A percentile compares a stretch with the other conserved stretches of the same genome.
These are phyloP conservation scores for Synchytrium microbalum DNA, from an alignment of 371 early-diverging fungal species.

Conservation along the genomic window DNA sequence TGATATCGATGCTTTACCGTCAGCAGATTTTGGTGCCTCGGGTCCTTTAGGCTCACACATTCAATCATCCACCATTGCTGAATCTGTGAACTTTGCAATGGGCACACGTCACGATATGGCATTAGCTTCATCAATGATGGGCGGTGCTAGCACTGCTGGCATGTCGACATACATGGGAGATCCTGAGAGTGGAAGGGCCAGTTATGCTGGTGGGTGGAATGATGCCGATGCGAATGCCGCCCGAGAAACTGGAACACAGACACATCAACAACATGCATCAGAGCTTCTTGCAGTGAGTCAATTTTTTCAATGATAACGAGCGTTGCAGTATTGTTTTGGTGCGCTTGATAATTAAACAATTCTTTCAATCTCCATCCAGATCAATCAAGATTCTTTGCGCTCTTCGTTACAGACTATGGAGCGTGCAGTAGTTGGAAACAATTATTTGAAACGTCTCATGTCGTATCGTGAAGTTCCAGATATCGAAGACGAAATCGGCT, in stretches of 20 bases:
- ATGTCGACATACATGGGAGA: neutral
- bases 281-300: neutral
- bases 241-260: too few species aligned
- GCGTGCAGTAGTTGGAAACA: slow-evolving; percentile 39
- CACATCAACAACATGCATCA: neutral
- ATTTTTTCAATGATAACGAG: neutral
- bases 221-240: neutral
- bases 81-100: too few species aligned
- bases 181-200: neutral
- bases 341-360: neutral
- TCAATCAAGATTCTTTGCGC: slow-evolving; percentile 30
- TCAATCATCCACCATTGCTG: too few species aligned
- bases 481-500: slow-evolving; percentile 21
- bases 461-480: slow-evolving; percentile 34
- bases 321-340: neutral
- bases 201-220: slow-evolving; percentile 4
- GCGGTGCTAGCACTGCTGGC: too few species aligned
- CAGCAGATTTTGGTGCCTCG: too few species aligned
- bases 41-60: too few species aligned
- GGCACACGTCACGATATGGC: too few species aligned
- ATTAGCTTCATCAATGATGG: too few species aligned
- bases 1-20: too few species aligned
- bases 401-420: slow-evolving; percentile 32
- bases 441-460: slow-evolving; percentile 30
- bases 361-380: slow-evolving; percentile 10